Conservation (phyloP, 495 filamentous ascomycete species). For the Trichoderma reesei region DNA sequence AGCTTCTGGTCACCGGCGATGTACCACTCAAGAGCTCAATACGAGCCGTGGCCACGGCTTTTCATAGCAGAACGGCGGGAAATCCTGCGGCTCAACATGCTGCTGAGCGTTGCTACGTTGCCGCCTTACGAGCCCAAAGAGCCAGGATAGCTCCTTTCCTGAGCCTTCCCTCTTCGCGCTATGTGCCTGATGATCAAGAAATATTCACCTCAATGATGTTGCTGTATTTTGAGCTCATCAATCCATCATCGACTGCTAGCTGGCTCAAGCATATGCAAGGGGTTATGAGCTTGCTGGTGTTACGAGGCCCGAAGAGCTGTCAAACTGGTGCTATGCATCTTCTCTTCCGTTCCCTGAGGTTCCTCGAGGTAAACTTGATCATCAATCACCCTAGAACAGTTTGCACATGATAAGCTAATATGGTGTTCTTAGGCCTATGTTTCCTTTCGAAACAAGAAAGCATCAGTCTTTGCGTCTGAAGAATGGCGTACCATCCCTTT, state of each 20-base stretch:
- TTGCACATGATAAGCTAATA: background rate
- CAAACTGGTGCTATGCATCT: background rate
- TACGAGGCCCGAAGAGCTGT: background rate
- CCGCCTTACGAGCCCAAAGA: background rate
- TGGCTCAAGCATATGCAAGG: background rate
- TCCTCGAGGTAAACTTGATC: background rate
- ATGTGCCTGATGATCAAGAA: background rate
- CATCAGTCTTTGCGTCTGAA: background rate
- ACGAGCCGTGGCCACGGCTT: background rate
- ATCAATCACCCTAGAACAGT: background rate
- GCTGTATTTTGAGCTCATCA: background rate
- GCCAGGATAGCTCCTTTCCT: background rate
- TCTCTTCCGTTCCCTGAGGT: background rate
- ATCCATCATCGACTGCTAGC: background rate
- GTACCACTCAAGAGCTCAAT: background rate
- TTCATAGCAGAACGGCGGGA: background rate
- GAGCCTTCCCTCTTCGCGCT: background rate
- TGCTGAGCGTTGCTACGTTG: background rate
- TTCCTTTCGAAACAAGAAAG: background rate
- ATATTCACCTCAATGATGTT: background rate
- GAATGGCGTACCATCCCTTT: background rate
- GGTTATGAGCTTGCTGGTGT: background rate
- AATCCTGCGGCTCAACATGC: background rate
- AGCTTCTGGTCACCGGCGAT: background rate
- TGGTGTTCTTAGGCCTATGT: background rate